Evolutionary conservation across 371 early-diverging fungal genomes (phyloP).

Genomic region (Massospora cicadina): DNA sequence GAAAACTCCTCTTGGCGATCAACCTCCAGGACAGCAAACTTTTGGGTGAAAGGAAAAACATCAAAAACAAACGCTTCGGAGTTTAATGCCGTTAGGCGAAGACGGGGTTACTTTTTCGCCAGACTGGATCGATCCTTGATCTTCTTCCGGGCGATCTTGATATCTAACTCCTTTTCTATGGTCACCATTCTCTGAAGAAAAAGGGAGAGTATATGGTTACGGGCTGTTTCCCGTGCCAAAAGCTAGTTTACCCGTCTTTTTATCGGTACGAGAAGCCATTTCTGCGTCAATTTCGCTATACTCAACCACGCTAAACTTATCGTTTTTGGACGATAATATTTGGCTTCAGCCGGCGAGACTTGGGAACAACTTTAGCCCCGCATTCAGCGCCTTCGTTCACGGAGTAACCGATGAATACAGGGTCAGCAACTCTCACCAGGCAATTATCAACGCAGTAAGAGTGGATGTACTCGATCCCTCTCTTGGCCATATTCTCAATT

Average conservation of each 20-base stretch:
- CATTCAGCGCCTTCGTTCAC: constrained; percentile 69
- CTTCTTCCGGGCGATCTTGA: constrained; percentile 94
- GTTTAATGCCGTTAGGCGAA: constrained; percentile 85
- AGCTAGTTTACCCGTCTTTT: constrained; percentile 39
- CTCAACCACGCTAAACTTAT: constrained; percentile 76
- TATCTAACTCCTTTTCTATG: constrained; percentile 66
- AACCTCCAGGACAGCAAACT: constrained; percentile 80
- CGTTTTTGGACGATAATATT: constrained; percentile 79
- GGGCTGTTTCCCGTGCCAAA: constrained; percentile 93
- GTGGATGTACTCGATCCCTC: constrained; percentile 70
- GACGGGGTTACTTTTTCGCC: constrained; percentile 55
- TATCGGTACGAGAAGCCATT: constrained; percentile 41
- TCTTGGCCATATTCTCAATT: constrained; percentile 46
- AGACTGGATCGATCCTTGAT: constrained; percentile 70
- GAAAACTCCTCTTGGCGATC: constrained; percentile 88
- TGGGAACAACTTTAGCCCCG: constrained; percentile 86
- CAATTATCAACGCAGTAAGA: constrained; percentile 93
- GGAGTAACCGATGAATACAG: constrained; percentile 78
- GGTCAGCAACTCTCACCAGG: constrained; percentile 84
- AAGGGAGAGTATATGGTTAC: constrained; percentile 92
- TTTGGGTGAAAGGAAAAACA: constrained; percentile 76
- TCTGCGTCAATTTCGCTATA: constrained; percentile 80
- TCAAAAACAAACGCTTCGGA: constrained; percentile 89
- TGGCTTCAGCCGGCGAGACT: constrained; percentile 63
- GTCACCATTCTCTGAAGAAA: constrained; percentile 64